These are phyloP conservation scores for Trypanosoma rangeli DNA, from an alignment of 208 protist species.

Conservation along the genomic window DNA sequence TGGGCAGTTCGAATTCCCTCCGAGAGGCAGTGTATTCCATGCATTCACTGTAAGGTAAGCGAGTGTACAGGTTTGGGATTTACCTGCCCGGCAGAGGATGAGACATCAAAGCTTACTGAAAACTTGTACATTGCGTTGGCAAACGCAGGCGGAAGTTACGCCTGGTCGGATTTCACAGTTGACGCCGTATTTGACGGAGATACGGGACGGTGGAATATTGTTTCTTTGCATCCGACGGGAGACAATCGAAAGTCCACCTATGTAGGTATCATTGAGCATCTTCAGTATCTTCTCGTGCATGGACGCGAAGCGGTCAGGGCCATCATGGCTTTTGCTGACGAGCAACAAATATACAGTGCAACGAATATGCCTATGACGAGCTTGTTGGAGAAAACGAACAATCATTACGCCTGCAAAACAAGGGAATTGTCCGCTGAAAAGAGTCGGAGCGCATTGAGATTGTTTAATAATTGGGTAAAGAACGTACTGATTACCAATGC, in stretches of 20 bases:
- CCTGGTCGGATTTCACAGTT: constrained; percentile 83
- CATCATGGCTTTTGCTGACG: neutral
- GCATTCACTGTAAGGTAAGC: constrained; percentile 53
- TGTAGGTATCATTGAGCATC: constrained; percentile 59
- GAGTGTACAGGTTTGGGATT: constrained; percentile 64
- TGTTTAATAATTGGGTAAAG: constrained; percentile 84
- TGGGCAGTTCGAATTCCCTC: constrained; percentile 32
- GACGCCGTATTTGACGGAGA: constrained; percentile 58
- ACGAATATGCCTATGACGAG: neutral
- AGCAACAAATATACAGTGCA: neutral
- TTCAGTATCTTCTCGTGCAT: constrained; percentile 45
- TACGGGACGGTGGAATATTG: constrained; percentile 62
- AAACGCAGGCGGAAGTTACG: constrained; percentile 76
- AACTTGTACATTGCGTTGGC: constrained; percentile 68
- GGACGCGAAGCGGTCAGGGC: constrained; percentile 11
- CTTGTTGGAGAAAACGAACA: constrained; percentile 36
- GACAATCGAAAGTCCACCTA: constrained; percentile 66
- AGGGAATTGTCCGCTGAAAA: constrained; percentile 37
- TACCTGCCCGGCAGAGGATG: constrained; percentile 20
- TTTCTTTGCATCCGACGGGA: constrained; percentile 44
- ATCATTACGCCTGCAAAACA: constrained; percentile 59
- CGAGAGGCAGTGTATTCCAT: constrained; percentile 60
- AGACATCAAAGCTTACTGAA: constrained; percentile 37
- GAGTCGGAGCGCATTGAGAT: constrained; percentile 47
- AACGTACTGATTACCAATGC: constrained; percentile 25